Conservation (phyloP, 495 filamentous ascomycete species). For the Cercophora scortea region DNA sequence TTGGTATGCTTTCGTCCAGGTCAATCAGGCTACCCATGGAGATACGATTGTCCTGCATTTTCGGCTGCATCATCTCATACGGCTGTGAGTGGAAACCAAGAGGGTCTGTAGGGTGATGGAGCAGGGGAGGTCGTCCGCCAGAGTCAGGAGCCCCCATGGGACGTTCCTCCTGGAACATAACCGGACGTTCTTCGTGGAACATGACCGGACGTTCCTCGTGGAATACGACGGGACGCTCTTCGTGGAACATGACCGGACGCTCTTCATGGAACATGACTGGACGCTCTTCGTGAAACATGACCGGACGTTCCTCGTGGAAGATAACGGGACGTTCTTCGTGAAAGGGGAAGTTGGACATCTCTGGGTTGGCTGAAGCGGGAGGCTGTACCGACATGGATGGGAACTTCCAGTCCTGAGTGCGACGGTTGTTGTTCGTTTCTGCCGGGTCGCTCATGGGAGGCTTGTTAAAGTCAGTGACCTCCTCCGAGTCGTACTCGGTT, state of each 20-base stretch:
- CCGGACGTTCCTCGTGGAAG: too few species aligned
- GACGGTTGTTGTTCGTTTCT: constrained; percentile 38
- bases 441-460: constrained; percentile 44
- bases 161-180: too few species aligned
- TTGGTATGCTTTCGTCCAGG: constrained; percentile 40
- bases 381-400: constrained; percentile 37
- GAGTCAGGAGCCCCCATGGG: constrained; percentile 5
- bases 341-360: constrained; percentile 41
- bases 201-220: background rate
- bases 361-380: constrained; percentile 42
- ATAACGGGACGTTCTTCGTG: constrained; percentile 16
- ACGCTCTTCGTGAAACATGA: too few species aligned
- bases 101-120: constrained; percentile 45
- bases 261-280: background rate
- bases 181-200: too few species aligned
- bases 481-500: constrained; percentile 34
- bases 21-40: constrained; percentile 42
- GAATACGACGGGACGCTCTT: background rate
- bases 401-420: constrained; percentile 57
- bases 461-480: constrained; percentile 35
- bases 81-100: constrained; percentile 33
- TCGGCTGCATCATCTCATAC: constrained; percentile 25
- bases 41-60: constrained; percentile 25
- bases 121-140: constrained; percentile 33
- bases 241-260: background rate